Conservation (phyloP, 129 eudicot species). For the Lonicera japonica region DNA sequence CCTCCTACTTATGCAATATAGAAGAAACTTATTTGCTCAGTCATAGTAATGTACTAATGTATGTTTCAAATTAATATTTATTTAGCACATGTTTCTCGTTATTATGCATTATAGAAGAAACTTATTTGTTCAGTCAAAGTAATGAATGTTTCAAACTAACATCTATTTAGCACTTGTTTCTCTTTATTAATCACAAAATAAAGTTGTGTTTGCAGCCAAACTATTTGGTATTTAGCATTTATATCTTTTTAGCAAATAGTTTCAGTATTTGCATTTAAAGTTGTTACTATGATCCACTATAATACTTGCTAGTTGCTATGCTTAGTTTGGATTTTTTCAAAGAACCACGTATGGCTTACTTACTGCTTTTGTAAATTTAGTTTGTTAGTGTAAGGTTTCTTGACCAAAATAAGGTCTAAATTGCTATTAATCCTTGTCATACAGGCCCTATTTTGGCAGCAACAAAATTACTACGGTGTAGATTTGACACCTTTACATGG, state of each 20-base stretch:
- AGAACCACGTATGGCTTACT: background rate
- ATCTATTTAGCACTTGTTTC: no score
- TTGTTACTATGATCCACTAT: background rate
- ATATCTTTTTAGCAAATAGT: background rate
- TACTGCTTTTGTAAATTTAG: background rate
- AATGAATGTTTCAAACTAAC: background rate
- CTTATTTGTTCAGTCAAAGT: background rate
- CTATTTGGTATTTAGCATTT: no score
- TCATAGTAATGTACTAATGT: no score
- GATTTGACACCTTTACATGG: slow-evolving; percentile 94
- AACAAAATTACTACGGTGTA: slow-evolving; percentile 90
- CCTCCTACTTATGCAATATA: background rate
- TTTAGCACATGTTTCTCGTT: no score
- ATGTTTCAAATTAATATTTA: background rate
- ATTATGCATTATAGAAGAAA: background rate
- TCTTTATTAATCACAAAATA: no score
- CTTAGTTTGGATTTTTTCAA: background rate
- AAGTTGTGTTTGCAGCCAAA: no score
- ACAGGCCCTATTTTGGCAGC: slow-evolving; percentile 99
- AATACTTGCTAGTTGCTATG: background rate
- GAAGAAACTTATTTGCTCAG: no score
- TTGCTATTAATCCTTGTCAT: slow-evolving; percentile 12
- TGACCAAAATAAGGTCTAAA: background rate
- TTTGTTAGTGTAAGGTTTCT: background rate
- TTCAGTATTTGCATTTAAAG: background rate